Percentiles rank a stretch among this genome's conserved stretches.
Evolutionary conservation across 1,284 basidiomycete genomes (phyloP).

Genomic region (Puccinia triticina): DNA sequence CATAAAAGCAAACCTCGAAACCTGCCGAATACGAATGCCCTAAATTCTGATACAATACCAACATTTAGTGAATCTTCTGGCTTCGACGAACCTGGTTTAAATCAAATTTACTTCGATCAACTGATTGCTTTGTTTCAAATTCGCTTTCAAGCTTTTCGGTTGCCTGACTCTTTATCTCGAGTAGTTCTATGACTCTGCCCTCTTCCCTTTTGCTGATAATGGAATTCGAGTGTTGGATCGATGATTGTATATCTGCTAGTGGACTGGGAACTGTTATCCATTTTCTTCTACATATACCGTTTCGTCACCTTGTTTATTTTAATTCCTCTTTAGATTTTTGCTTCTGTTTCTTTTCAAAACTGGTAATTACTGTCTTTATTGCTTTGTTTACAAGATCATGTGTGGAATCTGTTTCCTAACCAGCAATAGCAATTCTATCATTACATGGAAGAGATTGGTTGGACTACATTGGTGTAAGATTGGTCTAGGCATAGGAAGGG

Average conservation of each 20-base stretch:
- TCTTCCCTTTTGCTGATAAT: not conserved
- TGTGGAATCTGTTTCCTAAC: too few species aligned
- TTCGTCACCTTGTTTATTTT: not conserved
- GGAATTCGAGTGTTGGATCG: conserved; percentile 6
- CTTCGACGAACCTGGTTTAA: conserved; percentile 9
- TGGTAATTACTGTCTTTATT: too few species aligned
- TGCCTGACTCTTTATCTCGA: conserved; percentile 22
- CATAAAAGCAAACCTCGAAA: not conserved
- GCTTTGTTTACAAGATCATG: too few species aligned
- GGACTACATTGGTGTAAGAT: too few species aligned
- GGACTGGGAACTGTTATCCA: not conserved
- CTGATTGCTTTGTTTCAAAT: conserved; percentile 15
- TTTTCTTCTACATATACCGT: not conserved
- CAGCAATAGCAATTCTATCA: too few species aligned
- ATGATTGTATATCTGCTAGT: not conserved
- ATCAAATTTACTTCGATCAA: conserved; percentile 29
- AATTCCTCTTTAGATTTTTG: not conserved
- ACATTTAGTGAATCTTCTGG: not conserved
- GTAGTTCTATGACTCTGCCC: not conserved
- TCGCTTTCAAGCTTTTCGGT: conserved; percentile 31
- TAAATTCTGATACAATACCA: not conserved
- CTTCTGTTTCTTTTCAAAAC: too few species aligned
- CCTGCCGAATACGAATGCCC: not conserved
- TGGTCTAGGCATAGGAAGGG: too few species aligned
- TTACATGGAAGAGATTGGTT: too few species aligned